Evolutionary conservation across 306 rosid species (phyloP), one percentile per base, ranked within the genome.

Genomic region (Lotus japonicus): DNA sequence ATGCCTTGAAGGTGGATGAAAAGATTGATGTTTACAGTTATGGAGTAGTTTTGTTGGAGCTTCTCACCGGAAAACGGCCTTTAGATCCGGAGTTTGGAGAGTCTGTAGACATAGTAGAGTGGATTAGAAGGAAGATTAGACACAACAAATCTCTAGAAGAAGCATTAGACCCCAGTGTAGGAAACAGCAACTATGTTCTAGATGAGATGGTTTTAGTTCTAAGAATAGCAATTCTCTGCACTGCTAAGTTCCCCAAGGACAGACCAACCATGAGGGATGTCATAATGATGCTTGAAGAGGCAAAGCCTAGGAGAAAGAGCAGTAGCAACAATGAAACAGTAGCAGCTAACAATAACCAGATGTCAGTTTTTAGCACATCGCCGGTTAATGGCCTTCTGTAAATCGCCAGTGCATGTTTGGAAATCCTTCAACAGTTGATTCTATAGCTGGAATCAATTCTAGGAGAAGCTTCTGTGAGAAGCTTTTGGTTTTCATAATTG

Each of bases 261-360:
- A 90, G 97, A 64, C 99, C 97, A 5, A 82, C 89, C 78, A 95
- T 95, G 99, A 95, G 88, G 79, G 97, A 95, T 77, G 95, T 90
- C 45, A 82, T 84, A 62, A 88, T 88, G 73, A 95, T 95, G 95
- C 96, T 95, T 66, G 97, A 79, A 78, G 99, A 90, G 82, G 99
- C 97, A 70, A 90, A 85, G 69, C 99, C 99, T n/a, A 38, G 97
- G 15, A 80, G 97, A 56, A 95, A 95, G 80, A 84, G 92, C 81
- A 83, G 83, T 39, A 73, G 91, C 81, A 84, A 74, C 74, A 78
- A 72, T 39, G 76, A 86, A 48, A 68, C 81, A 23, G 19, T 19
- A 21, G 71, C 72, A 51, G 52, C 78, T 64, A 88, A 84, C 82
- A 89, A 69, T 78, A 89, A 74, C 61, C 87, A 84, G 68, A 77